A percentile compares a stretch with the other conserved stretches of the same genome.
phyloP scores from a whole-genome alignment of 2,329 filamentous ascomycete genomes.

The Aspergillus carbonarius region DNA sequence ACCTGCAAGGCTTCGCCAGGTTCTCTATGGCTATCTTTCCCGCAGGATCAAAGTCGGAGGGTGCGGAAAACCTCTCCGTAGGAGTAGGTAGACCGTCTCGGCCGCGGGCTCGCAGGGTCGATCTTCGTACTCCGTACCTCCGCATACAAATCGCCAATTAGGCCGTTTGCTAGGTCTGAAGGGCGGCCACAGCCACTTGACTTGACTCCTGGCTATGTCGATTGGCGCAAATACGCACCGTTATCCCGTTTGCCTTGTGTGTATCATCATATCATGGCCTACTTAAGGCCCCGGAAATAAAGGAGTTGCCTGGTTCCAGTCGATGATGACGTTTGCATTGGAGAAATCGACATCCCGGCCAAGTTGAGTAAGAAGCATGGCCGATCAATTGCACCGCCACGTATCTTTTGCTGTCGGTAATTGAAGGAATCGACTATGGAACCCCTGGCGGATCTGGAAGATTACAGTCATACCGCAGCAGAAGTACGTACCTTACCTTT shows the following conservation, averaged over 20 bases:
- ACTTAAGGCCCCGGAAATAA: background rate
- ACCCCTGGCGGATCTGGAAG: background rate
- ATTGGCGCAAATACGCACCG: background rate
- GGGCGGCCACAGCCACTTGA: background rate
- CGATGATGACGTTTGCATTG: constrained; percentile 3
- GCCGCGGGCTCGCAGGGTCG: background rate
- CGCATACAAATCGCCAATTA: background rate
- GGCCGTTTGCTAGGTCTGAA: background rate
- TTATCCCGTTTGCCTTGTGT: background rate
- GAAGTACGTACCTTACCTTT: background rate
- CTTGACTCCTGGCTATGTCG: background rate
- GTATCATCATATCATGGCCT: too few species aligned
- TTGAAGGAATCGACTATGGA: background rate
- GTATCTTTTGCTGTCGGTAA: constrained; percentile 3
- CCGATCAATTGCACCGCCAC: constrained; percentile 15
- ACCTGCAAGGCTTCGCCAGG: background rate
- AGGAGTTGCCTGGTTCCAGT: background rate
- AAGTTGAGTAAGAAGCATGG: background rate
- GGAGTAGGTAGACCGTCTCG: background rate
- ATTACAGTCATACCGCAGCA: background rate
- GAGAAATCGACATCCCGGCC: background rate
- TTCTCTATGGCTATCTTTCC: background rate
- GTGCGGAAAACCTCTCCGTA: background rate
- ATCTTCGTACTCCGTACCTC: background rate
- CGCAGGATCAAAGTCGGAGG: background rate